phyloP scores from a whole-genome alignment of 2,329 filamentous ascomycete genomes.

The Pseudogymnoascus sp. region DNA sequence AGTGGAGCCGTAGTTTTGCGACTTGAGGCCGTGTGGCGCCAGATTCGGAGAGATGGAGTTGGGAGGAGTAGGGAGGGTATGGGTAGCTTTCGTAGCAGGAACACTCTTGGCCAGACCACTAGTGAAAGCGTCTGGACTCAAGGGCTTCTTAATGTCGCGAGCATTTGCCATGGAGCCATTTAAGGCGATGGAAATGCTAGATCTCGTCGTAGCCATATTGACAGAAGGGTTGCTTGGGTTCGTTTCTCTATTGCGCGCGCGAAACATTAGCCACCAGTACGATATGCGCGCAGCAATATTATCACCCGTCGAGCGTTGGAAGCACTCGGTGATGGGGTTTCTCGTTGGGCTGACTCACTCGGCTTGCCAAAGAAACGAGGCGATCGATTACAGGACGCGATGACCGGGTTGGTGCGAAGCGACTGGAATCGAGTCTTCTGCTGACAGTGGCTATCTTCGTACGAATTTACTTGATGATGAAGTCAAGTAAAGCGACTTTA shows the following conservation, averaged over 20 bases:
- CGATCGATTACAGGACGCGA: constrained; percentile 41
- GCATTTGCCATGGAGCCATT: constrained; percentile 15
- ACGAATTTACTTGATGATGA: background rate
- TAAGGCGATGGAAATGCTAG: constrained; percentile 26
- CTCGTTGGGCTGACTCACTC: constrained; percentile 6
- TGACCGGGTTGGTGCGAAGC: constrained; percentile 52
- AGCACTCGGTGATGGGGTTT: background rate
- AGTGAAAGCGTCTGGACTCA: constrained; percentile 61
- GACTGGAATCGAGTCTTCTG: constrained; percentile 30
- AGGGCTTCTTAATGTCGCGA: constrained; percentile 56
- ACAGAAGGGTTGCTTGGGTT: constrained; percentile 17
- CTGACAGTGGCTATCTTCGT: background rate
- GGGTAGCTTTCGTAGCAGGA: constrained; percentile 44
- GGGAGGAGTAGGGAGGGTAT: constrained; percentile 76
- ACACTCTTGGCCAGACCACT: constrained; percentile 60
- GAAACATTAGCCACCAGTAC: constrained; percentile 10
- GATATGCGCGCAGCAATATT: background rate
- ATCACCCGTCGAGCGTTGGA: background rate
- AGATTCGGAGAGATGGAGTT: constrained; percentile 90
- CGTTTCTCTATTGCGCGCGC: constrained; percentile 28
- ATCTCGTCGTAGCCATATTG: constrained; percentile 57
- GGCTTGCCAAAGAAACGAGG: constrained; percentile 9
- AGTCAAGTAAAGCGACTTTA: constrained; percentile 1
- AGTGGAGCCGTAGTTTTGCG: constrained; percentile 33
- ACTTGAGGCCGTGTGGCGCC: constrained; percentile 69